Conservation (phyloP, 352 stramenopile species). For the Halophytophthora polymorphica region DNA sequence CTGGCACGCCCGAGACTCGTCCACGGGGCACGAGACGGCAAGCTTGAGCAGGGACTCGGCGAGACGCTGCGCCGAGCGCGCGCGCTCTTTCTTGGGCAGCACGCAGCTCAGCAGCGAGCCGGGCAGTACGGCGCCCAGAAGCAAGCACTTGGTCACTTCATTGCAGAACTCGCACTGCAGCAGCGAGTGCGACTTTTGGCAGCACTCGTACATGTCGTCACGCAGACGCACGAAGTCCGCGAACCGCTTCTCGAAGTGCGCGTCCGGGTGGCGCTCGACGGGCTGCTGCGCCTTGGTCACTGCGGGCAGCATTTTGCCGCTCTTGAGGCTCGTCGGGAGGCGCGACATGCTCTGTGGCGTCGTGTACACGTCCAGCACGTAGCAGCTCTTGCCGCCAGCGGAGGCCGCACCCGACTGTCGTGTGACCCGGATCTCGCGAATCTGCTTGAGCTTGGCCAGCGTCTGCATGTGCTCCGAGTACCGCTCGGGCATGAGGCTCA, state of each 20-base stretch:
- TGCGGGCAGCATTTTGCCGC: not conserved
- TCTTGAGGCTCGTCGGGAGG: slow-evolving; percentile 21
- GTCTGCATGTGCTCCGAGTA: slow-evolving; percentile 6
- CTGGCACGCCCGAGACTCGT: slow-evolving; percentile 17
- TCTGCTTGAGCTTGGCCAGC: slow-evolving; percentile 5
- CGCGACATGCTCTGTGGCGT: slow-evolving; percentile 17
- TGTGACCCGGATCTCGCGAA: slow-evolving; percentile 4
- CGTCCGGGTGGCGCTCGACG: slow-evolving; percentile 15
- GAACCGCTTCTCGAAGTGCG: slow-evolving; percentile 17
- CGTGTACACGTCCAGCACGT: slow-evolving; percentile 24
- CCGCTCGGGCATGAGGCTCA: not conserved
- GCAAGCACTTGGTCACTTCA: slow-evolving; percentile 35
- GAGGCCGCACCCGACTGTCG: not conserved
- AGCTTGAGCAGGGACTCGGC: slow-evolving; percentile 23
- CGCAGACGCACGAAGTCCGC: slow-evolving; percentile 38
- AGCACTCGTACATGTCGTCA: slow-evolving; percentile 29
- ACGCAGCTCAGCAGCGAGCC: slow-evolving; percentile 20
- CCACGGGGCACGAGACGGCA: slow-evolving; percentile 12
- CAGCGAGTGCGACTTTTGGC: slow-evolving; percentile 23
- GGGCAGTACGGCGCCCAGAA: slow-evolving; percentile 23
- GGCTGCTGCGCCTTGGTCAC: slow-evolving; percentile 2
- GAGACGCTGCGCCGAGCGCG: slow-evolving; percentile 23
- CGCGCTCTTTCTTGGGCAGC: slow-evolving; percentile 19
- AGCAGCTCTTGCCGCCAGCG: slow-evolving; percentile 5
- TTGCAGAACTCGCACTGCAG: slow-evolving; percentile 38